These are phyloP conservation scores for Bauhinia variegata DNA, from an alignment of 306 rosid species.

Conservation along the genomic window DNA sequence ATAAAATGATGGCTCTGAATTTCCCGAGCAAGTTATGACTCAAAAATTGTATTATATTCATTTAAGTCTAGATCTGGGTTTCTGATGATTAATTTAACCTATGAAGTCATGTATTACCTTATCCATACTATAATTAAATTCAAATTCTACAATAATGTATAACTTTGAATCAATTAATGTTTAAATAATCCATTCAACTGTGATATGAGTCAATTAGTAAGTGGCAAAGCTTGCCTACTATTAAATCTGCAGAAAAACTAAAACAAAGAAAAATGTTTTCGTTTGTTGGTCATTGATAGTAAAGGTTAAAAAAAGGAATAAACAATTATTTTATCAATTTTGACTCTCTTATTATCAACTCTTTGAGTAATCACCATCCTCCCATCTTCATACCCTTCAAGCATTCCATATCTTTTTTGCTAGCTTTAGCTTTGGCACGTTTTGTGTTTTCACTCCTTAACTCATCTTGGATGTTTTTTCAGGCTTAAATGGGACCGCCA, in stretches of 20 bases:
- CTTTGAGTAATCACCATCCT: too few species aligned
- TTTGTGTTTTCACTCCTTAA: not conserved
- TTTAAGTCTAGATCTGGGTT: too few species aligned
- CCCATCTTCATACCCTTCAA: not conserved
- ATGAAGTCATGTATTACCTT: too few species aligned
- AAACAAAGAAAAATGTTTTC: too few species aligned
- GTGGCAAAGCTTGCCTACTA: conserved; percentile 32
- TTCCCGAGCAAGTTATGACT: too few species aligned
- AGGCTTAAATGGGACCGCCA: conserved; percentile 73
- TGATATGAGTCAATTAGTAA: conserved; percentile 25
- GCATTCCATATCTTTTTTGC: conserved; percentile 38
- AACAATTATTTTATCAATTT: conserved; percentile 23
- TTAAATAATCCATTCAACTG: conserved; percentile 4
- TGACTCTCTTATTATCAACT: too few species aligned
- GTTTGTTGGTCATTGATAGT: not conserved
- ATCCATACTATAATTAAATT: too few species aligned
- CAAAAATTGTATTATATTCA: too few species aligned
- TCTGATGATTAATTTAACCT: too few species aligned
- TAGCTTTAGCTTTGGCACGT: conserved; percentile 15
- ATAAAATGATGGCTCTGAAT: too few species aligned
- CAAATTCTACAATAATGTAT: conserved; percentile 23
- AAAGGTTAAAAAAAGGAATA: not conserved
- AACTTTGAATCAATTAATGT: not conserved
- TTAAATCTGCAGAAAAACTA: conserved; percentile 32
- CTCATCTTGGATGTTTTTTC: conserved; percentile 3